Conservation (phyloP, 23 red algal genomes). For the Gracilaria caudata region DNA sequence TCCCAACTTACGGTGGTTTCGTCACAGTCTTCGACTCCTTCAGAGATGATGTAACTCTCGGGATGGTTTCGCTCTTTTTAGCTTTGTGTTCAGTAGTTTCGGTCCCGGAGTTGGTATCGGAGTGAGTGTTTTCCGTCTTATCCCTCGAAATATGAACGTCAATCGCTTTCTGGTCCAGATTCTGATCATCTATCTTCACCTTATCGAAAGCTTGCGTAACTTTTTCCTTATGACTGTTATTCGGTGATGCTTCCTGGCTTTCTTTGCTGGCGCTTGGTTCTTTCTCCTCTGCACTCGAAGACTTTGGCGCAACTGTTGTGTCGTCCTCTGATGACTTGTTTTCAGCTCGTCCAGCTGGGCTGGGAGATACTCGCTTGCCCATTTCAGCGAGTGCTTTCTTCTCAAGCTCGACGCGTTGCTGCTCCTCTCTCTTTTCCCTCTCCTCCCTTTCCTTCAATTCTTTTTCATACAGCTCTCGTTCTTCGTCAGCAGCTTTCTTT, state of each 20-base stretch:
- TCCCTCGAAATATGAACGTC: not conserved
- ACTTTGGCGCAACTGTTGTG: not conserved
- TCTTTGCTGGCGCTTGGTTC: not conserved
- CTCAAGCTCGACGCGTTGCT: conserved; percentile 20
- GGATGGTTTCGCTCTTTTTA: not conserved
- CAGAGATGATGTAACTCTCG: not conserved
- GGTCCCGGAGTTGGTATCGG: not conserved
- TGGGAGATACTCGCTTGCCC: not conserved
- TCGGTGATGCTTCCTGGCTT: not conserved
- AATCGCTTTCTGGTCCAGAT: not conserved
- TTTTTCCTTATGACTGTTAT: not conserved
- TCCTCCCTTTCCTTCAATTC: conserved; percentile 37
- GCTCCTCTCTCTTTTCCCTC: conserved; percentile 30
- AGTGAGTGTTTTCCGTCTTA: not conserved
- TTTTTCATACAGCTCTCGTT: conserved; percentile 27
- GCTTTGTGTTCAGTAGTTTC: not conserved
- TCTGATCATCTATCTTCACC: not conserved
- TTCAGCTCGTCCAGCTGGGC: not conserved
- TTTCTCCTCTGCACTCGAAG: not conserved
- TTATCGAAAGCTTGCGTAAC: not conserved
- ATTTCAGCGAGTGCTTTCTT: conserved; percentile 9
- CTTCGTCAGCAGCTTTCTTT: conserved; percentile 31
- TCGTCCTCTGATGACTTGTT: not conserved
- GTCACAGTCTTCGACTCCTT: not conserved
- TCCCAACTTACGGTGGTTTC: not conserved